Conservation (phyloP, 2,329 filamentous ascomycete genomes). For the Magnaporthiopsis incrustans region DNA sequence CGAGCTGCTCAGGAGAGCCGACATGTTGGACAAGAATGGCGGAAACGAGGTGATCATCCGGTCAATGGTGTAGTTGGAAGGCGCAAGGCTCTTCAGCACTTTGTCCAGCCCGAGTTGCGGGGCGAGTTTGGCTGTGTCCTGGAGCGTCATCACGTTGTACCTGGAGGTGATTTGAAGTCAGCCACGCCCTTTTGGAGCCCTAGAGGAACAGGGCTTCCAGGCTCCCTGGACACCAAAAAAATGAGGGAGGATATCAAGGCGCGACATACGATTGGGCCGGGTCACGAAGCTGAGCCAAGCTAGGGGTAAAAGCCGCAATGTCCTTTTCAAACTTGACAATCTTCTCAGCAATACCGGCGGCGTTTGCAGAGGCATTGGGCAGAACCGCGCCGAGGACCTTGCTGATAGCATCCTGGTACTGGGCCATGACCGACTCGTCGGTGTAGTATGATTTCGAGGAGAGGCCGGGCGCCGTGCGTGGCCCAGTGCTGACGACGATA, state of each 20-base stretch:
- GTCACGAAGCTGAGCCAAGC: conserved; percentile 3
- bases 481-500: conserved; percentile 29
- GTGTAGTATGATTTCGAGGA: conserved; percentile 55
- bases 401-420: conserved; percentile 39
- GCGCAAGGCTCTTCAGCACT: conserved; percentile 44
- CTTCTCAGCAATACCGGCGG: conserved; percentile 18
- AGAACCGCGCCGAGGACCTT: conserved; percentile 26
- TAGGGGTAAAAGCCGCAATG: conserved; percentile 50
- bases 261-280: background rate
- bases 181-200: background rate
- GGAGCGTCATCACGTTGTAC: conserved; percentile 55
- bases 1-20: conserved; percentile 44
- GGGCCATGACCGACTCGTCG: conserved; percentile 40
- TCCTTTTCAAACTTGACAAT: conserved; percentile 53
- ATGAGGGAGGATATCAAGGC: background rate
- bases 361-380: conserved; percentile 2
- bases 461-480: conserved; percentile 46
- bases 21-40: conserved; percentile 50
- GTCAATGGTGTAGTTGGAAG: conserved; percentile 38
- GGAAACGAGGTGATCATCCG: conserved; percentile 53
- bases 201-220: background rate
- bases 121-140: conserved; percentile 44
- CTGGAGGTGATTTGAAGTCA: conserved; percentile 34
- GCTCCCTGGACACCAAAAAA: background rate
- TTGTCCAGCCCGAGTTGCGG: conserved; percentile 47